Base-by-base conservation (phyloP, 768 basidiomycete genomes). In the Tulasnella sp. region DNA sequence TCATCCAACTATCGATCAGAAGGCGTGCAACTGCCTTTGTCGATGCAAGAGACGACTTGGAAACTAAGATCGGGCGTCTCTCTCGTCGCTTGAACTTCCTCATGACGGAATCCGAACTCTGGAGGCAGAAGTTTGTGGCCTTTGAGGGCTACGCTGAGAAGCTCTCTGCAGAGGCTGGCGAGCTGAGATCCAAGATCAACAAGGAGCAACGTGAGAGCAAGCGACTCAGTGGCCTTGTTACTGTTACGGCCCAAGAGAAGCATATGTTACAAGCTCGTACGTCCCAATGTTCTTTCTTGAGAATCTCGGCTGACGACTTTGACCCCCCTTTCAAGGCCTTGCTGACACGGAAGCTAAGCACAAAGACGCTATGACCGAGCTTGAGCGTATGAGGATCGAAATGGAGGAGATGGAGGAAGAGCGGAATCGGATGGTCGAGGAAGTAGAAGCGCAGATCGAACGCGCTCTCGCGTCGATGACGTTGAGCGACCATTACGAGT, bases 91-190 rank as follows among this genome's bases (percentile, higher is more conserved):
- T 92, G 62, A 90, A 90, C 71, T 92, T 90, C 74, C 73, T 92
- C 64, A 88, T 91, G 85, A 88, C 87, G 1, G 88, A 90, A 69
- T 82, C 81, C 4, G 87, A 90, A 64, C 70, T 90, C 45, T 94
- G 91, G 90, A 75, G 89, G 58, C 85, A 91, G 70, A 93, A 92
- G 66, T 94, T 94, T 63, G 86, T 92, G 49, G 84, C 86, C 12
- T 94, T 96, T 63, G 92, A 96, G 68, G 83, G 84, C 68, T 92
- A 93, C 66, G 91, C 92, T 6, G 91, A 93, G 72, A 84, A 86
- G 65, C 76, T 96, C 29, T 88, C 86, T 63, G 76, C 74, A 15
- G 92, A 96, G 69, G 90, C 91, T 35, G 80, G 78, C 31, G 88
- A 94, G 58, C 72, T 96, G 62, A 76, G 89, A 62, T 69, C 78